Base-by-base conservation (phyloP, 257 asterid species). In the Solanum bulbocastanum region DNA sequence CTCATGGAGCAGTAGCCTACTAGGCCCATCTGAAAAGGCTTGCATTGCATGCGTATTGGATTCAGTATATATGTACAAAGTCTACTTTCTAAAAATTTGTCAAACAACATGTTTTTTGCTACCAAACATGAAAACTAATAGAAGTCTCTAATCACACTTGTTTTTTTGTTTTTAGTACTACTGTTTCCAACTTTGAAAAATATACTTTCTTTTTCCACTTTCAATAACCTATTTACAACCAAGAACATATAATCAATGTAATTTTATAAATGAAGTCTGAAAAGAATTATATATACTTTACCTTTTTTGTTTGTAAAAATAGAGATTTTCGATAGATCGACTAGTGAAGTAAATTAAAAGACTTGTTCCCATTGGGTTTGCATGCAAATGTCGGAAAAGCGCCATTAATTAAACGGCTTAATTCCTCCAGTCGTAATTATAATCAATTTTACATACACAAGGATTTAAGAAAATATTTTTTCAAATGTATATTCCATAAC, bases 211-310 rank as follows among this genome's bases (percentile, higher is more conserved):
- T 39, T 75, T 75, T 23, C 7, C 32, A 37, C 49, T 75, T 75
- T 22, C 60, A 49, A 75, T 22, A 74, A 49, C 60, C 0, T 49
- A 49, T 14, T 49, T 22, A 27, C 22, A 33, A 35, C 8, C 15
- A 7, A 72, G 7, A 18, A 18, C 0, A 72, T 35, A 9, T 9
- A 35, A 0, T 4, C 1, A 5, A 0, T 20, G 1, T 9, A 33
- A 33, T 18, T 3, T 37, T 22, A 73, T 18, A 37, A 11, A 12
- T 2, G 0, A 11, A n/a, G 0, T n/a, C 3, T 23, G 5, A 60
- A 62, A 65, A 65, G 4, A 11, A 0, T 11, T 6, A 0, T 65
- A 10, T 25, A 5, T 25, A 11, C 18, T n/a, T 35, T 2, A 13
- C 2, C 20, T 27, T 25, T 44, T n/a, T 23, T 0, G 2, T 60